Evolutionary conservation across 495 filamentous ascomycete species (phyloP).

Genomic region (Friedmanniomyces simplex): DNA sequence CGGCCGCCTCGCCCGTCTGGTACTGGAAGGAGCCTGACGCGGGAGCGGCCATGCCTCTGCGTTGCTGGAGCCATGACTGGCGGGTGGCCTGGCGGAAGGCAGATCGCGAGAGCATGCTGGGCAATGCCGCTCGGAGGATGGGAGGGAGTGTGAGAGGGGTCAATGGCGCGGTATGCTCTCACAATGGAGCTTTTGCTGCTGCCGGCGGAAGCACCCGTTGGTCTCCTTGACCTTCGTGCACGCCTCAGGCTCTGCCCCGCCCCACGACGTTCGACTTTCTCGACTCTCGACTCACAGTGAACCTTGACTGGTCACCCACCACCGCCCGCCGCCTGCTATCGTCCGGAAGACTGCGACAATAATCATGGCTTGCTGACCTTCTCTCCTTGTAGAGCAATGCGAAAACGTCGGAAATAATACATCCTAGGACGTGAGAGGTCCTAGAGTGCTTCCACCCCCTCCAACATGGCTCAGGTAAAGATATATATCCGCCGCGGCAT

Average conservation of each 20-base stretch:
- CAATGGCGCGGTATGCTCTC: constrained; percentile 5
- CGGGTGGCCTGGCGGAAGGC: constrained; percentile 63
- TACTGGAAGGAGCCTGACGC: constrained; percentile 75
- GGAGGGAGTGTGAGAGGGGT: constrained; percentile 1
- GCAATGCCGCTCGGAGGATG: constrained; percentile 26
- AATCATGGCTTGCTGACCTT: neutral
- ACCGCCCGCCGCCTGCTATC: neutral
- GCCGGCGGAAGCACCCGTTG: neutral
- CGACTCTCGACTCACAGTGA: too few relatives aligned
- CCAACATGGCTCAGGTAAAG: constrained; percentile 4
- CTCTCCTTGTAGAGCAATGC: neutral
- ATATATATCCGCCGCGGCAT: neutral
- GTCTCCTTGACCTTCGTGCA: too few relatives aligned
- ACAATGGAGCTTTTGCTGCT: constrained; percentile 3
- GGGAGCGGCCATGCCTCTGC: constrained; percentile 71
- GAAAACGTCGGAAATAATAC: constrained; percentile 15
- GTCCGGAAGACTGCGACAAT: neutral
- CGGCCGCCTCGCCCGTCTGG: constrained; percentile 70
- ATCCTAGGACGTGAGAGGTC: constrained; percentile 16
- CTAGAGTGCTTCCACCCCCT: neutral
- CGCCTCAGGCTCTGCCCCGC: neutral
- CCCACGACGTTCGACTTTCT: neutral
- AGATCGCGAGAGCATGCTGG: constrained; percentile 76
- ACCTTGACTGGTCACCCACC: neutral
- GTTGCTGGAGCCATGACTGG: constrained; percentile 49